Evolutionary conservation across 805 yeast species (phyloP), one percentile per base, ranked within the genome.

Genomic region (Myxozyma sirexii): DNA sequence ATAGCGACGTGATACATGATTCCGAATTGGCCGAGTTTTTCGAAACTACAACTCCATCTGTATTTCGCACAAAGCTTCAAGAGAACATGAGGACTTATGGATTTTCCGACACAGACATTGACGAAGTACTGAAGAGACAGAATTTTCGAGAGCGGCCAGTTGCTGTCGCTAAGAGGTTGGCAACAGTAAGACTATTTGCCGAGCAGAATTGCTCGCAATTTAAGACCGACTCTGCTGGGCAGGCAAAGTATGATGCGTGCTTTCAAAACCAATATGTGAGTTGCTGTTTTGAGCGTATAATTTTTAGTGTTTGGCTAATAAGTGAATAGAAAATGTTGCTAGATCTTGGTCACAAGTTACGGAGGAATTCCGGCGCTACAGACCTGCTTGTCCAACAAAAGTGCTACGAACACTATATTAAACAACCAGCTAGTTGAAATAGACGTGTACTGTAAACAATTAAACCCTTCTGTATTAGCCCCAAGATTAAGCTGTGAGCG

Each of bases 301-400:
- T 8, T 5, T 17, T 2, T 19, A 8, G n/a, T 27, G 15, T 15
- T 29, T 26, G 21, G 33, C 44, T 21, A 37, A 4, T 15, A 13
- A 21, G 33, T 6, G 2, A n/a, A 38, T 47, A 59, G 63, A 59
- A 50, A 55, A 35, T 59, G 46, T 48, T 59, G 7, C 37, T 35
- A 17, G 60, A 53, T 23, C 46, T 59, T 12, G 63, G 63, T n/a
- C 57, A 59, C 23, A 38, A 37, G 31, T 7, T 50, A 26, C 50
- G 53, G 17, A 13, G 35, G 17, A 19, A 23, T 13, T 19, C 29
- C 33, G 53, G 53, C 4, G n/a, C 23, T 12, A 41, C 23, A 15
- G 53, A 48, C 17, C 43, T 35, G 13, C 13, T 33, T 10, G 43
- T 48, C 23, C 53, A 48, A 13, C 26, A 48, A 23, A 35, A 24